Evolutionary conservation across 148 eudicot species (phyloP), one percentile per base, ranked within the genome.

Genomic region (Amaranthus palmeri): DNA sequence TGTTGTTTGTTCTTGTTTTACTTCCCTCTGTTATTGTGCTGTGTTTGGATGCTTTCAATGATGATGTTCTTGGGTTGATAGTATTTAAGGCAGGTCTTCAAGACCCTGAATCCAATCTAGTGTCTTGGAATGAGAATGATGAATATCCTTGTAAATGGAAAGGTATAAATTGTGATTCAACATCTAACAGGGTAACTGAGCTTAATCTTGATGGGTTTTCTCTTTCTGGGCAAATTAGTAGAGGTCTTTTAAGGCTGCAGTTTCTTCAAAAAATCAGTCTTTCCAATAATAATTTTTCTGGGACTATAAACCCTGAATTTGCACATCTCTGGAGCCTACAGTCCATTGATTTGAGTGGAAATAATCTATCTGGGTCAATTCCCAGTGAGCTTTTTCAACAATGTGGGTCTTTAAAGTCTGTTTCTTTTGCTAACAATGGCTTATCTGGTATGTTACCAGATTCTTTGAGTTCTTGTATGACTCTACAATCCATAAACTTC

Each of bases 91-190:
- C 96, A 10, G 88, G 83, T 52, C 77, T 93, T 3, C 17, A 45
- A 9, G 98, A 93, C 86, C 98, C 98, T 49, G 60, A 76, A 46
- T 77, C 85, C 36, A 85, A 78, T 65, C 80, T 93, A 57, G 25
- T 72, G 3, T 84, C 98, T 46, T 93, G 98, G 98, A 88, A 76
- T 61, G 96, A 93, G 42, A 88, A 84, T 68, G 96, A 87, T 57
- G 81, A 81, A 61, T 76, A 46, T 42, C 84, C 92, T 48, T 93
- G 98, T 78, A 86, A 84, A 55, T 93, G 98, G 98, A 70, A 13
- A 15, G 98, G 98, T 8, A 70, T 93, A 3, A 76, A 68, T 73
- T 93, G 98, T 69, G 90, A 90, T 72, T 80, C 84, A 1, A 44
- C 51, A 10, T 72, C 83, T 2, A 78, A 85, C 17, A 75, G 89